These are phyloP conservation scores for Mitragyna speciosa DNA, from an alignment of 257 asterid genomes.

Conservation along the genomic window DNA sequence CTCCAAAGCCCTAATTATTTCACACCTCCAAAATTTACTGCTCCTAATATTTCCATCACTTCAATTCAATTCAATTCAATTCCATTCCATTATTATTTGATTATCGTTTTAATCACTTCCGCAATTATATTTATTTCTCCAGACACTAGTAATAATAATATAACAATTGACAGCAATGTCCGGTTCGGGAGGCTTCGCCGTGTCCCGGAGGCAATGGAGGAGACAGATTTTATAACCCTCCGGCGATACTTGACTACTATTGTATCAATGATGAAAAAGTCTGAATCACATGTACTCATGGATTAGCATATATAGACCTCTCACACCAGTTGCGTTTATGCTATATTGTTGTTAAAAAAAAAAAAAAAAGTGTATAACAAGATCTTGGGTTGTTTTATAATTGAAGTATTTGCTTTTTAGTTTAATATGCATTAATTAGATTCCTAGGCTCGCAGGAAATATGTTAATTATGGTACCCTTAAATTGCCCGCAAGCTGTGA, in stretches of 20 bases:
- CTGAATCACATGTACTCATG: not conserved
- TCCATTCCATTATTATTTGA: slow-evolving; percentile 26
- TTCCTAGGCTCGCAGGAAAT: not conserved
- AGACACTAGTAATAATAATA: not conserved
- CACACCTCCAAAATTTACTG: slow-evolving; percentile 26
- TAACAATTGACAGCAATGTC: slow-evolving; percentile 41
- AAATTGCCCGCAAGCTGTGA: not conserved
- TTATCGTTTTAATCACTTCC: not conserved
- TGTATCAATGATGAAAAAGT: not conserved
- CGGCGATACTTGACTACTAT: slow-evolving; percentile 25
- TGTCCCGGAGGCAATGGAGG: slow-evolving; percentile 54
- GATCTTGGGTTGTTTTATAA: not conserved
- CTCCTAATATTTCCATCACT: not conserved
- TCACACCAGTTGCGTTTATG: not conserved
- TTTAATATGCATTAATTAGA: not conserved
- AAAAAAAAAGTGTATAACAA: not conserved
- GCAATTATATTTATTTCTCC: slow-evolving; percentile 11
- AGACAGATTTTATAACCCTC: slow-evolving; percentile 59
- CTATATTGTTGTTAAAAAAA: not conserved
- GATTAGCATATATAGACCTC: not conserved
- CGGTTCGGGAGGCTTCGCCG: slow-evolving; percentile 61
- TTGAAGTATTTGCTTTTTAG: not conserved
- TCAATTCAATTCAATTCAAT: slow-evolving; percentile 27
- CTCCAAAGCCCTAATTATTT: slow-evolving; percentile 38
- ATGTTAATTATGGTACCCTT: not conserved